These are phyloP conservation scores for Fusarium musae DNA, from an alignment of 2,329 filamentous ascomycete species.

Conservation along the genomic window DNA sequence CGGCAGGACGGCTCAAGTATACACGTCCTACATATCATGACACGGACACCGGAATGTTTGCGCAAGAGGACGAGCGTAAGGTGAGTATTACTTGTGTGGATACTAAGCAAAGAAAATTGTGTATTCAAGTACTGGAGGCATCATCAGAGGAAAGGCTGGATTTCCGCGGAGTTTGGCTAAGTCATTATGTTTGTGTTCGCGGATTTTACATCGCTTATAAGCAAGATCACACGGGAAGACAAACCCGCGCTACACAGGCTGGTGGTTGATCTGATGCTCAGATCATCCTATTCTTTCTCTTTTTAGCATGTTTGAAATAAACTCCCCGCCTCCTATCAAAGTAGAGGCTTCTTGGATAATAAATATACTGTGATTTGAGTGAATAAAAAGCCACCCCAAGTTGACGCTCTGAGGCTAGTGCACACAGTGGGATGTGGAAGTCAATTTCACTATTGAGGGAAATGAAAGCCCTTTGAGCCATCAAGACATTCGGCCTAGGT, in stretches of 20 bases:
- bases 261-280: slow-evolving; percentile 8
- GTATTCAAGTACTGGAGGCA: neutral
- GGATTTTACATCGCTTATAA: neutral
- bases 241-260: neutral
- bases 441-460: slow-evolving; percentile 4
- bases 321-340: slow-evolving; percentile 4
- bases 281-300: slow-evolving; percentile 16
- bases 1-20: neutral
- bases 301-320: slow-evolving; percentile 11
- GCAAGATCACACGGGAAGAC: neutral
- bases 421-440: slow-evolving; percentile 14
- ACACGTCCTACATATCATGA: neutral
- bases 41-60: slow-evolving; percentile 11
- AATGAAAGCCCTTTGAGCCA: neutral
- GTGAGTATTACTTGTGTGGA: neutral
- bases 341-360: slow-evolving; percentile 3
- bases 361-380: neutral
- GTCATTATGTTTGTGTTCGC: neutral
- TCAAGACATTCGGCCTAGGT: neutral
- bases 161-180: neutral
- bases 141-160: neutral
- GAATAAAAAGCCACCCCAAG: slow-evolving; percentile 19
- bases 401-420: slow-evolving; percentile 28
- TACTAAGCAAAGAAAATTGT: neutral
- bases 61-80: neutral